Percentiles rank a stretch among this genome's conserved stretches.
These are phyloP conservation scores for Barbatosphaeria neglecta DNA, from an alignment of 495 filamentous ascomycete genomes.

Conservation along the genomic window DNA sequence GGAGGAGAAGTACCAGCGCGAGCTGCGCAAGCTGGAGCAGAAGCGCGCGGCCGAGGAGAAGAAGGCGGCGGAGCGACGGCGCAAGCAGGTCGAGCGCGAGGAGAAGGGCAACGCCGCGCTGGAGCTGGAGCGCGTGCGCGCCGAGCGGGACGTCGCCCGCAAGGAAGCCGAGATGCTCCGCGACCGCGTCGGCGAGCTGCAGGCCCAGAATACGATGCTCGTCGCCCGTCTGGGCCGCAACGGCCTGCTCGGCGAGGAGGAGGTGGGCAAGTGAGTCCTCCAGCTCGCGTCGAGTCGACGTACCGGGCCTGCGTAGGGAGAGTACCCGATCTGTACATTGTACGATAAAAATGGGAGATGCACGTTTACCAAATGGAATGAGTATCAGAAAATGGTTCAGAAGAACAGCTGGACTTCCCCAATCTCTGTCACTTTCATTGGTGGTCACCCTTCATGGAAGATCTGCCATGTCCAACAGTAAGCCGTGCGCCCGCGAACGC, in stretches of 20 bases:
- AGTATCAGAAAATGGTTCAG: too few species aligned
- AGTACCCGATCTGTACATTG: too few species aligned
- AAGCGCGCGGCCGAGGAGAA: constrained; percentile 49
- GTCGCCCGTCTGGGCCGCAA: constrained; percentile 36
- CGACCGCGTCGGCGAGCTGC: constrained; percentile 50
- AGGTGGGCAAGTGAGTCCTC: too few species aligned
- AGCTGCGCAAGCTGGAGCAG: constrained; percentile 50
- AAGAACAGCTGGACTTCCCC: too few species aligned
- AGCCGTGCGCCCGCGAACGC: constrained; percentile 16
- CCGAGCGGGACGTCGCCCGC: constrained; percentile 43
- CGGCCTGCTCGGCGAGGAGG: not conserved
- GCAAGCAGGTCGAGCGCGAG: constrained; percentile 44
- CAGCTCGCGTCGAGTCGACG: too few species aligned
- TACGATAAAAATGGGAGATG: too few species aligned
- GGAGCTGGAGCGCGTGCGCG: constrained; percentile 41
- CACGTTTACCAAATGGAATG: too few species aligned
- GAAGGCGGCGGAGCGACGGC: constrained; percentile 46
- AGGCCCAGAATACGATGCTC: constrained; percentile 52
- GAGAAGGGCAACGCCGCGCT: constrained; percentile 31
- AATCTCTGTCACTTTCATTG: too few species aligned
- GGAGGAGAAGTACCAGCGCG: constrained; percentile 51
- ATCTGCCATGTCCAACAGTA: constrained; percentile 18
- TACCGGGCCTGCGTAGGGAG: too few species aligned
- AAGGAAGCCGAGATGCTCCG: constrained; percentile 51
- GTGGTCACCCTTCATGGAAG: too few species aligned